Base-by-base conservation (phyloP, 768 basidiomycete species). In the Chalciporus piperatus region DNA sequence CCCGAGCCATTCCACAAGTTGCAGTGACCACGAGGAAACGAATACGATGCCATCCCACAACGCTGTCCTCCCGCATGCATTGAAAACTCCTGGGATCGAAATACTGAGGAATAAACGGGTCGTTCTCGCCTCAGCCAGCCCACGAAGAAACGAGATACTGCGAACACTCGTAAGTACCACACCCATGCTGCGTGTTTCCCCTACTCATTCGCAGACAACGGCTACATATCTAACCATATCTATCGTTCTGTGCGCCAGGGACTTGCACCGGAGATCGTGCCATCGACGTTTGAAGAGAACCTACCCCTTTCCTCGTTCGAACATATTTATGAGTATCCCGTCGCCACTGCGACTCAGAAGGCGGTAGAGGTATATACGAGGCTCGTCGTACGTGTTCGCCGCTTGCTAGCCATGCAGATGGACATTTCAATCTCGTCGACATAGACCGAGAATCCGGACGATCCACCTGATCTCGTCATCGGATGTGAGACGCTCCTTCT, bases 281-380 rank as follows among this genome's bases (percentile, higher is more conserved):
- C 88, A 0, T 90, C 89, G 8, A 81, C 75, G 9, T 98, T 98
- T 56, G 77, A 80, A 40, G 96, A 98, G 67, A 74, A 94, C 62
- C 72, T 98, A 7, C 72, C 80, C 0, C 70, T 86, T 27, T 70
- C 72, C 10, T 77, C 79, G 2, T 98, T 91, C 63, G 80, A 83
- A 9, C 80, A 88, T 55, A 73, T 82, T 16, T 82, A 83, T 32
- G 85, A 86, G 60, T 89, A 92, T 63, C 84, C 87, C 0, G 84
- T 87, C 7, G 78, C 87, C 5, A 93, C 87, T 0, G 87, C 87
- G 11, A 79, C 77, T 3, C 80, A 87, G 59, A 89, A 90, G 79
- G 95, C 83, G 25, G 83, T 87, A 37, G 90, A 94, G 66, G 95
- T 92, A 19, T 94, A 94, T 63, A 82, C 87, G 68, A 73, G 84